A percentile compares a stretch with the other conserved stretches of the same genome.
Evolutionary conservation across 2,329 filamentous ascomycete species (phyloP).

Genomic region (Tetracladium maxilliforme): DNA sequence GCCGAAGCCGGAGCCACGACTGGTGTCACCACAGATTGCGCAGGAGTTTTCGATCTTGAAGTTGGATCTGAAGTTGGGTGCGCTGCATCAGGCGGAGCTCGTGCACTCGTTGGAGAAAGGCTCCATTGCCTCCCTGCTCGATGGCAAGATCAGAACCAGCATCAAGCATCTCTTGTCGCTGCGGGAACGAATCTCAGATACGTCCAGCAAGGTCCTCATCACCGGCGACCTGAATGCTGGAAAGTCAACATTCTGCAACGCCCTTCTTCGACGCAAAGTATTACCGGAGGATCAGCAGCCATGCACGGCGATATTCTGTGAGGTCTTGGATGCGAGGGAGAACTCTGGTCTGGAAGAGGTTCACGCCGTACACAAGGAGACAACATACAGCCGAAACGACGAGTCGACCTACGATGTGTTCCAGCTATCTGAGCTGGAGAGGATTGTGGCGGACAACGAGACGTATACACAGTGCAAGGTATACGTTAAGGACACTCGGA

Average conservation of each 20-base stretch:
- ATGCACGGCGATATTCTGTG: slow-evolving; percentile 96
- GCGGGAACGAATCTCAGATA: slow-evolving; percentile 91
- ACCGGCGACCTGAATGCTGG: slow-evolving; percentile 95
- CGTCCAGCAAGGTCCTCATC: slow-evolving; percentile 88
- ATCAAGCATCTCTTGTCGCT: slow-evolving; percentile 79
- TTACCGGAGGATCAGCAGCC: slow-evolving; percentile 95
- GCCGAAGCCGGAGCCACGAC: slow-evolving; percentile 52
- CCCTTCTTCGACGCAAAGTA: slow-evolving; percentile 81
- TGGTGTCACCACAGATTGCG: slow-evolving; percentile 83
- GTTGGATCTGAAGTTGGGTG: slow-evolving; percentile 80
- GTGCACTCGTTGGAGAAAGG: slow-evolving; percentile 90
- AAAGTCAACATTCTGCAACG: slow-evolving; percentile 98
- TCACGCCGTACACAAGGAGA: slow-evolving; percentile 78
- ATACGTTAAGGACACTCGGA: slow-evolving; percentile 80
- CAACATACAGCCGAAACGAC: slow-evolving; percentile 72
- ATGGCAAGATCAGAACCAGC: slow-evolving; percentile 88
- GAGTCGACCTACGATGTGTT: slow-evolving; percentile 92
- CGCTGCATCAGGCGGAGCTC: slow-evolving; percentile 73
- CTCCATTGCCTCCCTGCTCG: slow-evolving; percentile 78
- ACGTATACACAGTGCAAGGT: slow-evolving; percentile 93
- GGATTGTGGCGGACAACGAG: slow-evolving; percentile 78
- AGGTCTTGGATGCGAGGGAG: slow-evolving; percentile 83
- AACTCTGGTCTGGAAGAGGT: slow-evolving; percentile 90
- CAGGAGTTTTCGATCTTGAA: slow-evolving; percentile 95
- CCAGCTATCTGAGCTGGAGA: slow-evolving; percentile 61